These are phyloP conservation scores for Mycena maculata DNA, from an alignment of 768 basidiomycete genomes.

Conservation along the genomic window DNA sequence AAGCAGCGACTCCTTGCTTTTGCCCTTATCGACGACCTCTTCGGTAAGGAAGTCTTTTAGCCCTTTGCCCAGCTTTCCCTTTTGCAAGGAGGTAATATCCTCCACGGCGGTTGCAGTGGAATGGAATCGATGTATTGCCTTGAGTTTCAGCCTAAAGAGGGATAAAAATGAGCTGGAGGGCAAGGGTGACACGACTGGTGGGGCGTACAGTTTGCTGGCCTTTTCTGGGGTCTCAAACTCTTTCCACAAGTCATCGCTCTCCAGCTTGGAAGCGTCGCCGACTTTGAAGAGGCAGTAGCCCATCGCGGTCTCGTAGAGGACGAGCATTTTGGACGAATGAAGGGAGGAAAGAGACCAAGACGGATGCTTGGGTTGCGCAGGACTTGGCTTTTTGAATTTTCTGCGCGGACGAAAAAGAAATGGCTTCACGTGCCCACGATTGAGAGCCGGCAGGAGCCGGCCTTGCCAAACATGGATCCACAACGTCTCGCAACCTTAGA, in stretches of 20 bases:
- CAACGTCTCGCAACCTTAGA: too few relatives aligned
- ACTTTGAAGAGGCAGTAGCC: conserved; percentile 99
- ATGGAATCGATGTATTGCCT: conserved; percentile 95
- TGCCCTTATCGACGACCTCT: conserved; percentile 88
- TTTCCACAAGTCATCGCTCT: conserved; percentile 87
- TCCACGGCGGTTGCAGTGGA: conserved; percentile 98
- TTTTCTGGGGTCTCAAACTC: conserved; percentile 94
- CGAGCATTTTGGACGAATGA: conserved; percentile 75
- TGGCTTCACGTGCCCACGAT: conserved; percentile 10
- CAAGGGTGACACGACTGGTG: not conserved
- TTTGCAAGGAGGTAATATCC: conserved; percentile 92
- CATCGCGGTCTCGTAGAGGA: conserved; percentile 94
- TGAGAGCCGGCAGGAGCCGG: not conserved
- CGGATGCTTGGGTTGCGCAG: conserved; percentile 23
- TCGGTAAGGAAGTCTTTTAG: conserved; percentile 94
- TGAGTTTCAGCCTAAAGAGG: conserved; percentile 82
- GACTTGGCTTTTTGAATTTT: conserved; percentile 10
- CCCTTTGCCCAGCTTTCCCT: conserved; percentile 92
- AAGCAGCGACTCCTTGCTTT: conserved; percentile 84
- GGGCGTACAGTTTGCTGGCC: conserved; percentile 89
- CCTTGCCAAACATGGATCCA: not conserved
- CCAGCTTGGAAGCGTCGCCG: conserved; percentile 87
- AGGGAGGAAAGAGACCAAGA: conserved; percentile 18
- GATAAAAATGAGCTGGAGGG: conserved; percentile 12
- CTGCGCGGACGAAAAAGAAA: conserved; percentile 20